A percentile compares a stretch with the other conserved stretches of the same genome.
Conservation (phyloP, 2,329 filamentous ascomycete genomes). For the Penicillium griseofulvum region DNA sequence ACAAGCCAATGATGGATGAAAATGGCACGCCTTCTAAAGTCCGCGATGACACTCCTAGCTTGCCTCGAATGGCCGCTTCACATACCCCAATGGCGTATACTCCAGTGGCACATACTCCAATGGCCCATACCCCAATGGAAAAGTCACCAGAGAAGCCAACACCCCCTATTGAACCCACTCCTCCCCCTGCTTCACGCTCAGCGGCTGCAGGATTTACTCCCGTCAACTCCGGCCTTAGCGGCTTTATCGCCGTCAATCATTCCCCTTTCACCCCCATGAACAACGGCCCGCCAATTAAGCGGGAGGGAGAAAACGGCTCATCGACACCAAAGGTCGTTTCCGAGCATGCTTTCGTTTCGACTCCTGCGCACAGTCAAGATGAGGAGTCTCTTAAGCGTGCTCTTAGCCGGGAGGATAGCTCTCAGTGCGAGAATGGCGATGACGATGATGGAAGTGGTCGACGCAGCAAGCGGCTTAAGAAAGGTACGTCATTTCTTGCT, state of each 20-base stretch:
- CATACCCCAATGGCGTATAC: constrained; percentile 48
- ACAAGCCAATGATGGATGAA: constrained; percentile 37
- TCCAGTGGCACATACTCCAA: neutral
- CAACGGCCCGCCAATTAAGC: constrained; percentile 45
- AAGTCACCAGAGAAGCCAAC: constrained; percentile 34
- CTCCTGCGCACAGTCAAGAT: constrained; percentile 52
- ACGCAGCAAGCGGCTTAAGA: constrained; percentile 89
- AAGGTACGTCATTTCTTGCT: constrained; percentile 54
- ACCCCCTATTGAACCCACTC: constrained; percentile 39
- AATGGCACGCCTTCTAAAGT: constrained; percentile 49
- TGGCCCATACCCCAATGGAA: constrained; percentile 51
- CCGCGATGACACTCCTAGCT: constrained; percentile 65
- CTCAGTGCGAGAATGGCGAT: constrained; percentile 51
- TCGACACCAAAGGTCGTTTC: constrained; percentile 63
- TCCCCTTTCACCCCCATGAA: constrained; percentile 46
- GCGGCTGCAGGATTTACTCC: constrained; percentile 62
- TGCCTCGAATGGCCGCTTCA: constrained; percentile 56
- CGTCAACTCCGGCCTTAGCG: constrained; percentile 60
- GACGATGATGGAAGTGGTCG: constrained; percentile 65
- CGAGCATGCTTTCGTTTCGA: constrained; percentile 60
- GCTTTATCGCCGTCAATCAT: constrained; percentile 61
- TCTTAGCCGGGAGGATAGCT: constrained; percentile 57
- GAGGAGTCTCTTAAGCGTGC: constrained; percentile 72
- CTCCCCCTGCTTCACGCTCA: constrained; percentile 34
- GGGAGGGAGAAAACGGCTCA: constrained; percentile 55